phyloP scores from a whole-genome alignment of 1,284 basidiomycete species.

The Cryptococcus amylolentus region DNA sequence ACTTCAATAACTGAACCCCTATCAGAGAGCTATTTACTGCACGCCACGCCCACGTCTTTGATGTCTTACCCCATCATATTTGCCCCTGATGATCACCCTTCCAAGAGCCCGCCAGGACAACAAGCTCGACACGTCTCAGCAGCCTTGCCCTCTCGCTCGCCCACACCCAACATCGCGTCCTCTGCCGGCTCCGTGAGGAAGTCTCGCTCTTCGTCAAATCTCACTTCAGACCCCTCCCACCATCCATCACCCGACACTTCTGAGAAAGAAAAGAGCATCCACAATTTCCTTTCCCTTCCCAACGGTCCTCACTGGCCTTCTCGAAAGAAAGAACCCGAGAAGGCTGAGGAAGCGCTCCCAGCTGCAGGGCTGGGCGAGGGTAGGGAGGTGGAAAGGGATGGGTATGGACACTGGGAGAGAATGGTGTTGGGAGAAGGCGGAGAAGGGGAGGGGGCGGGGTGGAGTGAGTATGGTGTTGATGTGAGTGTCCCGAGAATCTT shows the following conservation, averaged over 20 bases:
- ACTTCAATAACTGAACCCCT: neutral
- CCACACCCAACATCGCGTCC: constrained; percentile 4
- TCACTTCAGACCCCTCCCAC: neutral
- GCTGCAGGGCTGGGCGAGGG: constrained; percentile 30
- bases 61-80: constrained; percentile 39
- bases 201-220: constrained; percentile 7
- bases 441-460: constrained; percentile 35
- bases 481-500: constrained; percentile 15
- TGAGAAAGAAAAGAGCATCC: constrained; percentile 26
- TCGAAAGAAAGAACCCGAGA: constrained; percentile 11
- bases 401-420: constrained; percentile 33
- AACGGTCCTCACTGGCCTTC: constrained; percentile 12
- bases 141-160: constrained; percentile 3
- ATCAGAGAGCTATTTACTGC: constrained; percentile 30
- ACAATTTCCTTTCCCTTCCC: constrained; percentile 34
- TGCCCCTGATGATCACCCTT: constrained; percentile 3
- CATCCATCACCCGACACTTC: neutral
- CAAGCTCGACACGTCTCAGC: constrained; percentile 8
- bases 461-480: constrained; percentile 26
- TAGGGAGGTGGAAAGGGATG: constrained; percentile 36
- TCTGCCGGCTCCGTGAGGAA: constrained; percentile 1
- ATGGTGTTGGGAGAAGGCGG: constrained; percentile 26
- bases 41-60: constrained; percentile 28
- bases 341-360: constrained; percentile 3
- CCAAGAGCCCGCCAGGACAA: neutral